Base-by-base conservation (phyloP, 345 rosid genomes). In the Pugionium cornutum region DNA sequence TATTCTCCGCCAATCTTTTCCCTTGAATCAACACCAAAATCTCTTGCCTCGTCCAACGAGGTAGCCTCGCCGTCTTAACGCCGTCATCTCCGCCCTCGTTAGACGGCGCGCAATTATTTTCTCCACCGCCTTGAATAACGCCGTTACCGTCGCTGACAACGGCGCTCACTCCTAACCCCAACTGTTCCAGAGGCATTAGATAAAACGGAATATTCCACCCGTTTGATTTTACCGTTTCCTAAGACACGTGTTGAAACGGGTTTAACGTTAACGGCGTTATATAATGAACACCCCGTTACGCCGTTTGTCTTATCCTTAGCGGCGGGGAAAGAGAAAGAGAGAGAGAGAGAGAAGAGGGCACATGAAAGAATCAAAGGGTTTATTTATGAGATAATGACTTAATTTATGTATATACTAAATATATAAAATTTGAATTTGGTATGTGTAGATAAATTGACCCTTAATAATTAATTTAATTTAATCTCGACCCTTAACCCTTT, bases 31-130 rank as follows among this genome's bases (percentile, higher is more conserved):
- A 86, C 26, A 94, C 97, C 6, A 88, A 85, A 35, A 94, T 94
- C 76, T 94, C 99, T 70, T 91, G 97, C 64, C 99, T 65, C 36
- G 99, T 94, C 99, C 99, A 94, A 3, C 99, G 92, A 29, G 99
- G 99, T 40, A 88, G 91, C 37, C 99, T 74, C 37, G 91, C 86
- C 37, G 84, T 79, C 77, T 83, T 84, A 54, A 72, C 74, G 7
- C 83, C 78, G 64, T 85, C 96, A 32, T 85, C 98, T 2, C 77
- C 84, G 3, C 81, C 80, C 35, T 77, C 96, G 31, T 53, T 54
- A 3, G 80, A 56, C 32, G 78, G 7, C 8, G 61, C 67, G 10
- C 79, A 77, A 10, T 46, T 56, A n/a, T 46, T 56, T 40, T 81
- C 83, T 1, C 62, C 82, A 63, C 76, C 83, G 29, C 31, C 40